Percentiles rank a stretch among this genome's conserved stretches.
phyloP scores from a whole-genome alignment of 768 basidiomycete species.

The Mycena galericulata region DNA sequence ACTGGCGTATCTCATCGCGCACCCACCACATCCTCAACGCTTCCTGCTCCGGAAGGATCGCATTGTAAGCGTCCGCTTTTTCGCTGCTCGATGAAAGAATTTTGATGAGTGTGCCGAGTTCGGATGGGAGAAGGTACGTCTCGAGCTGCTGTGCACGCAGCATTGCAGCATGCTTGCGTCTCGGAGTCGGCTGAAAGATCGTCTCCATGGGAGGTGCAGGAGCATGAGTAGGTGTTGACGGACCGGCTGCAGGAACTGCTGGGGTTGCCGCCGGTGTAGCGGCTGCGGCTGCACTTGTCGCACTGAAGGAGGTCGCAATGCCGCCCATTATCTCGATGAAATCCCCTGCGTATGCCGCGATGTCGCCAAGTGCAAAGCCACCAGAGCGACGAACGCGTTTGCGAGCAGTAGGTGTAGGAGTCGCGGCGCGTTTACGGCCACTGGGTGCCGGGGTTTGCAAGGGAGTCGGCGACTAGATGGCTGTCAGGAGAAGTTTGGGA shows the following conservation, averaged over 20 bases:
- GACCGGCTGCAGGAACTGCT: not conserved
- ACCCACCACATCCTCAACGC: not conserved
- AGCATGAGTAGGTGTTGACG: not conserved
- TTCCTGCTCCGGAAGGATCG: not conserved
- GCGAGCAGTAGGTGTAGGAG: not conserved
- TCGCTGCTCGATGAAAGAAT: not conserved
- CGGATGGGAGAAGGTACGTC: not conserved
- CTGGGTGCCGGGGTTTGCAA: not conserved
- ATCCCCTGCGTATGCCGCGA: not conserved
- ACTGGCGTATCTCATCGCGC: not conserved
- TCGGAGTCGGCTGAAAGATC: not conserved
- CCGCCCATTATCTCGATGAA: not conserved
- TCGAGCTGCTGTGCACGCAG: not conserved
- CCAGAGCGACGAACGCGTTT: not conserved
- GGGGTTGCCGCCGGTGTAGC: slow-evolving; percentile 1
- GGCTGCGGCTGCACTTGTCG: not conserved
- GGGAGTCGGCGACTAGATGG: slow-evolving; percentile 1
- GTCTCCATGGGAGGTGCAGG: not conserved
- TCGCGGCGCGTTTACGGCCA: not conserved
- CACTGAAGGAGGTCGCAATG: not conserved
- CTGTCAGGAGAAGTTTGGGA: too few relatives aligned
- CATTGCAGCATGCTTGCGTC: not conserved
- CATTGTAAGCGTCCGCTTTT: not conserved
- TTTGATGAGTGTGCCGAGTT: not conserved
- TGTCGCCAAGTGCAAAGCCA: not conserved